Evolutionary conservation across 2,329 filamentous ascomycete species (phyloP), one percentile per base, ranked within the genome.

Genomic region (Gnomoniopsis smithogilvyi): DNA sequence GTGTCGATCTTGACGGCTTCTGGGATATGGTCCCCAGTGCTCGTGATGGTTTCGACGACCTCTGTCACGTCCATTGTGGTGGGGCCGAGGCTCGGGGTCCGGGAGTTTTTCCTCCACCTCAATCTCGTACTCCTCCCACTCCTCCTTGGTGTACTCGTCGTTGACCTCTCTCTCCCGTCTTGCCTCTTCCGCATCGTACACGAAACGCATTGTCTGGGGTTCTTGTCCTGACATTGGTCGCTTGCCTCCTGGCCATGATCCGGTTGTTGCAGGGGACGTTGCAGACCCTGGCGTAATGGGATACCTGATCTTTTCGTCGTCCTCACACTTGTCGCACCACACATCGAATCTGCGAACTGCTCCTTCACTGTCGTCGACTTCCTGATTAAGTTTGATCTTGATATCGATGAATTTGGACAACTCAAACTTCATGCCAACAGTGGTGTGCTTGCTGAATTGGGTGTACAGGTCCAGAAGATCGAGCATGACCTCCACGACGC

Each of bases 381-480:
- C 89, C 67, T 90, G 85, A 73, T 98, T 97, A 63, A 97, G 80
- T 24, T 85, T 81, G 63, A 98, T 96, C 70, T 95, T 91, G 66
- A 96, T 86, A 64, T 89, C 85, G 69, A 98, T 91, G 70, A 96
- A 94, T 56, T 82, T 83, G 65, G 94, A 88, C 47, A 94, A 80
- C 50, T 88, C 84, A 72, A 91, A 89, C 51, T 83, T 78, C 17
- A 83, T 79, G 7, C 92, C 93, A 21, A 96, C 79, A 53, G 88
- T 85, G 36, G 92, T 96, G 54, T 82, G 80, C 64, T 85, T 83
- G 56, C 86, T 85, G 69, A 96, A 89, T 68, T 96, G 90, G 0
- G 92, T 95, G 73, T 97, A 98, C 2, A 98, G 82, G 68, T 99
- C 94, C 26, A 98, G 82, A 0, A 97, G 80, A 69, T 98, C 95